Evolutionary conservation across 2,329 filamentous ascomycete species (phyloP).

Genomic region (Alternaria sp.): DNA sequence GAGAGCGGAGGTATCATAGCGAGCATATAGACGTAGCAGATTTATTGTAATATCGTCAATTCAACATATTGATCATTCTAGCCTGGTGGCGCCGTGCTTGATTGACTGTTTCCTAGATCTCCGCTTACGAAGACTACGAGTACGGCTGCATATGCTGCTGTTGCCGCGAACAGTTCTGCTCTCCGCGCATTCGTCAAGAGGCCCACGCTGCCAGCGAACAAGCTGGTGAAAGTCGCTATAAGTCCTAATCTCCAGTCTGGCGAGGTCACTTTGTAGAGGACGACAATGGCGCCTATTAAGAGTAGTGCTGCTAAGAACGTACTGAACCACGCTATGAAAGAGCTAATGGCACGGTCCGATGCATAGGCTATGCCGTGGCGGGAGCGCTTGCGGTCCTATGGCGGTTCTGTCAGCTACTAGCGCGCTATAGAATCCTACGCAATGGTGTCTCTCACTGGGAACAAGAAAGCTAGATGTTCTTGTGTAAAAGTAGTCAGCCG

Average conservation of each 20-base stretch:
- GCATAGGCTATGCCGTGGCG: conserved; percentile 21
- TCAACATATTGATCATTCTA: neutral
- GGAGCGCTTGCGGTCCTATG: neutral
- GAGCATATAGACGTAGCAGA: neutral
- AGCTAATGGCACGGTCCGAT: conserved; percentile 18
- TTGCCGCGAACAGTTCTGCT: conserved; percentile 29
- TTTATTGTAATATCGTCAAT: neutral
- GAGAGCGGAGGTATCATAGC: neutral
- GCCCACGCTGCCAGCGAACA: conserved; percentile 27
- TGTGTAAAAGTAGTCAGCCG: no score
- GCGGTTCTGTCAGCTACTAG: no score
- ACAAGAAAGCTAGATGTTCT: no score
- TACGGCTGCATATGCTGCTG: conserved; percentile 26
- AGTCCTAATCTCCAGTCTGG: conserved; percentile 14
- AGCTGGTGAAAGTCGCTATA: conserved; percentile 21
- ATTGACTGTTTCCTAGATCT: conserved; percentile 19
- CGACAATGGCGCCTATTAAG: conserved; percentile 27
- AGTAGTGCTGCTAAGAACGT: conserved; percentile 18
- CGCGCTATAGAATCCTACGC: no score
- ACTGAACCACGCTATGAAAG: conserved; percentile 13
- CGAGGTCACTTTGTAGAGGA: conserved; percentile 17
- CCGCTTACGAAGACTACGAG: conserved; percentile 31
- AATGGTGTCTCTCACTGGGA: no score
- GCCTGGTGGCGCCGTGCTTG: neutral
- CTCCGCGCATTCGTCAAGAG: conserved; percentile 26